Percentiles rank a stretch among this genome's conserved stretches.
Conservation (phyloP, 495 filamentous ascomycete genomes). For the Massariosphaeria phaeospora region DNA sequence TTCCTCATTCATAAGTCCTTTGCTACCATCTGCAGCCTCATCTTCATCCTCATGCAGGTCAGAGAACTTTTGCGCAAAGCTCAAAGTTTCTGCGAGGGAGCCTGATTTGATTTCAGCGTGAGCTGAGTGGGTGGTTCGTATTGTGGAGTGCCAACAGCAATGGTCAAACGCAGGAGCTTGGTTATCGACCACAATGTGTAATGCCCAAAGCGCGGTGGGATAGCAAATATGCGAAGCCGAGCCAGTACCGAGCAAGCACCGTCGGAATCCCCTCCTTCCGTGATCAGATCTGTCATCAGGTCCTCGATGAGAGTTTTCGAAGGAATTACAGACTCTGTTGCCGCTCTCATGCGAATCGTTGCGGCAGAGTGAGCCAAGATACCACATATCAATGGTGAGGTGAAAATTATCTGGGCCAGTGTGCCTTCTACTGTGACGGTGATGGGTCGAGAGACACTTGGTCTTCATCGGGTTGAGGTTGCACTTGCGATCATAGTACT, state of each 20-base stretch:
- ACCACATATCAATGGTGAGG: no score
- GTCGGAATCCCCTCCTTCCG: slow-evolving; percentile 49
- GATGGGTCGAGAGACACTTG: no score
- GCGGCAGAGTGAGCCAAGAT: no score
- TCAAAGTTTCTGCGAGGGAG: no score
- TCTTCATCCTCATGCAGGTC: slow-evolving; percentile 17
- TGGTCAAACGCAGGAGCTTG: slow-evolving; percentile 35
- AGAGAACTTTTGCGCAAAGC: no score
- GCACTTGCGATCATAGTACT: no score
- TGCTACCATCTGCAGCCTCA: slow-evolving; percentile 22
- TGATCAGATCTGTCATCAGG: slow-evolving; percentile 44
- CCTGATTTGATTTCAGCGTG: no score
- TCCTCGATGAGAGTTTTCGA: slow-evolving; percentile 39
- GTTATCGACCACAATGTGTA: slow-evolving; percentile 41
- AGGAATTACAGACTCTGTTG: neutral
- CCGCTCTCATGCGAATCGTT: slow-evolving; percentile 37
- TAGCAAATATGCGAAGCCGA: slow-evolving; percentile 43
- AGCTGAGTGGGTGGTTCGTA: no score
- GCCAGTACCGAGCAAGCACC: slow-evolving; percentile 46
- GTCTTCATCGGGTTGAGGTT: no score
- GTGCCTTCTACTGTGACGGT: no score
- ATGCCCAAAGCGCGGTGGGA: slow-evolving; percentile 45
- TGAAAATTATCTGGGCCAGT: no score
- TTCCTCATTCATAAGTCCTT: slow-evolving; percentile 8
- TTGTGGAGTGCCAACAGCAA: slow-evolving; percentile 3